phyloP scores from a whole-genome alignment of 2,329 filamentous ascomycete species.

The Diplodia corticola region DNA sequence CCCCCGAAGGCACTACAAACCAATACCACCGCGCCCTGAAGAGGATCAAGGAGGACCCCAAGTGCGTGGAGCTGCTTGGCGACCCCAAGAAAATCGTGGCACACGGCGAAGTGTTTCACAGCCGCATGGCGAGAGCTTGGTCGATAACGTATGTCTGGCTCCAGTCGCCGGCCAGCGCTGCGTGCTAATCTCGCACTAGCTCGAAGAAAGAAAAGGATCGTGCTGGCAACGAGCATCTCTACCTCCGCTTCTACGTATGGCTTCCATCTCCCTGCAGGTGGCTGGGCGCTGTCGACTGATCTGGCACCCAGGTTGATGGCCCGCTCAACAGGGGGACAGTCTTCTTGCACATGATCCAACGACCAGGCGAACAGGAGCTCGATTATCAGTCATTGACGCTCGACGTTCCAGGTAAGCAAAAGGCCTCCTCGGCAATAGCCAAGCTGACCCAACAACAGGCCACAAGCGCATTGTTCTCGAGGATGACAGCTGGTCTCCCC shows the following conservation, averaged over 20 bases:
- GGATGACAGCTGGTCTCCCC: constrained; percentile 3
- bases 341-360: constrained; percentile 74
- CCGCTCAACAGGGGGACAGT: constrained; percentile 72
- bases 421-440: background rate
- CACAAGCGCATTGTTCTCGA: constrained; percentile 20
- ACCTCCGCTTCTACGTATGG: constrained; percentile 72
- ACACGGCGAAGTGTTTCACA: constrained; percentile 77
- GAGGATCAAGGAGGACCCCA: constrained; percentile 70
- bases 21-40: constrained; percentile 87
- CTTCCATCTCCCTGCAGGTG: background rate
- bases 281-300: background rate
- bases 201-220: constrained; percentile 69
- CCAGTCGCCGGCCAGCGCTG: constrained; percentile 37
- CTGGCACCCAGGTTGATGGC: constrained; percentile 66
- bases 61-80: constrained; percentile 73
- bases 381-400: constrained; percentile 79
- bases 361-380: constrained; percentile 64
- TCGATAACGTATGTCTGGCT: constrained; percentile 49
- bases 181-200: constrained; percentile 35
- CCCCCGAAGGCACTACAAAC: constrained; percentile 74
- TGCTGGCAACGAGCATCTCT: constrained; percentile 74
- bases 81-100: constrained; percentile 69
- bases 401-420: constrained; percentile 67
- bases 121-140: constrained; percentile 70
- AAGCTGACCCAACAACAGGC: background rate